phyloP scores from a whole-genome alignment of 768 basidiomycete genomes.

The Leccinum aurantiacum region DNA sequence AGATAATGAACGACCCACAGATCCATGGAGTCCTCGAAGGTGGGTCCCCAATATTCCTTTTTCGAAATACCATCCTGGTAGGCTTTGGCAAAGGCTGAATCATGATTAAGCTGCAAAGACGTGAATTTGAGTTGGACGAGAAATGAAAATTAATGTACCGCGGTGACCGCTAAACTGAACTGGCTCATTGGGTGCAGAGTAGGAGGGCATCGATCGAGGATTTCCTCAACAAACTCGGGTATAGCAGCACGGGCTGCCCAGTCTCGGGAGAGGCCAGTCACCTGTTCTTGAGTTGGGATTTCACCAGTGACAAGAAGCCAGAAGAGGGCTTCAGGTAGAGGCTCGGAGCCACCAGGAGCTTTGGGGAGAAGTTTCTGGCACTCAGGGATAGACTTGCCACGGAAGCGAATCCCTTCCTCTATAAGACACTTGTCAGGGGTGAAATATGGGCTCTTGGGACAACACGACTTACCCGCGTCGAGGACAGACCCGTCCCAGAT shows the following conservation, averaged over 20 bases:
- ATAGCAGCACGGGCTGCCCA: slow-evolving; percentile 93
- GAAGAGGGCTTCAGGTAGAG: slow-evolving; percentile 91
- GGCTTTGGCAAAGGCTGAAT: slow-evolving; percentile 94
- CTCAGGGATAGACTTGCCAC: slow-evolving; percentile 93
- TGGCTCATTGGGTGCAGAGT: slow-evolving; percentile 99
- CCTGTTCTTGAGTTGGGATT: slow-evolving; percentile 89
- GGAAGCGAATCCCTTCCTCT: slow-evolving; percentile 99
- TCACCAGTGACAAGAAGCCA: slow-evolving; percentile 96
- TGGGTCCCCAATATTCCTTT: slow-evolving; percentile 96
- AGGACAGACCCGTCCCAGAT: slow-evolving; percentile 99
- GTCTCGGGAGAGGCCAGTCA: slow-evolving; percentile 80
- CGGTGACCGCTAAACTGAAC: slow-evolving; percentile 94
- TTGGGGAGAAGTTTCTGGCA: slow-evolving; percentile 85
- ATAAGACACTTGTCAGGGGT: slow-evolving; percentile 4
- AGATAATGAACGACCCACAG: slow-evolving; percentile 44
- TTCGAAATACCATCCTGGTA: slow-evolving; percentile 92
- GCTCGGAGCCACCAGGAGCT: slow-evolving; percentile 84
- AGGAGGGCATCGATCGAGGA: slow-evolving; percentile 89
- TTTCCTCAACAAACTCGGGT: slow-evolving; percentile 94
- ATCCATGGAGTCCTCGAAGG: slow-evolving; percentile 89
- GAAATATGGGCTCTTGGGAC: not conserved
- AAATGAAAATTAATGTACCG: slow-evolving; percentile 46
- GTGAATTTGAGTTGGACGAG: slow-evolving; percentile 3
- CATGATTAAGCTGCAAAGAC: slow-evolving; percentile 72
- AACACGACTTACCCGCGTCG: slow-evolving; percentile 66